These are phyloP conservation scores for Pseudomonodictys pantanalensis DNA, from an alignment of 495 filamentous ascomycete genomes.

Conservation along the genomic window DNA sequence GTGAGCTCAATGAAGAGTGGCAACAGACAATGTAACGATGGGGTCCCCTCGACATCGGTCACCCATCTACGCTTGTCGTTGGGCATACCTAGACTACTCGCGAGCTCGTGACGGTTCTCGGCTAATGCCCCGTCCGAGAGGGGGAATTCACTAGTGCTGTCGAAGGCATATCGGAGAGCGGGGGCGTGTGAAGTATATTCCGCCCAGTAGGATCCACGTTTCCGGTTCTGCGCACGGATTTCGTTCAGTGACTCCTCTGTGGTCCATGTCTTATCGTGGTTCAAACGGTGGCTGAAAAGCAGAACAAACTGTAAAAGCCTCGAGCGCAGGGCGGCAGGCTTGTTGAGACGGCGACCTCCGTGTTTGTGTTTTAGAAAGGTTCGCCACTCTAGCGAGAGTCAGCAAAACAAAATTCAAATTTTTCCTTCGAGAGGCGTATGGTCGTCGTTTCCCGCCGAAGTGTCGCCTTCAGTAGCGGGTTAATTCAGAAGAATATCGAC, in stretches of 20 bases:
- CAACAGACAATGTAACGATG: slow-evolving; percentile 45
- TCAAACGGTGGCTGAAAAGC: slow-evolving; percentile 25
- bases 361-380: slow-evolving; percentile 20
- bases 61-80: slow-evolving; percentile 21
- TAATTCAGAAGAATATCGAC: too few relatives aligned
- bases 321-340: slow-evolving; percentile 17
- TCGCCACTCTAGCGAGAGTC: slow-evolving; percentile 20
- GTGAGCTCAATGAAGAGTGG: slow-evolving; percentile 52
- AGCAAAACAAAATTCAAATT: background rate
- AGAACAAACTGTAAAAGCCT: slow-evolving; percentile 27
- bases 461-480: too few relatives aligned
- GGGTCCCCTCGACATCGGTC: slow-evolving; percentile 36
- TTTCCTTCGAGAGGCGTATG: too few relatives aligned
- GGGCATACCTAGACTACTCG: slow-evolving; percentile 10
- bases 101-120: slow-evolving; percentile 21
- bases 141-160: slow-evolving; percentile 23
- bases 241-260: slow-evolving; percentile 21
- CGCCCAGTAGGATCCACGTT: slow-evolving; percentile 6
- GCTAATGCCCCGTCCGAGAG: slow-evolving; percentile 17
- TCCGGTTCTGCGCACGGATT: slow-evolving; percentile 21
- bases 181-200: slow-evolving; percentile 16
- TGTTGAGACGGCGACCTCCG: slow-evolving; percentile 15
- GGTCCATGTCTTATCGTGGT: slow-evolving; percentile 26
- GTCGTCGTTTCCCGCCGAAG: too few relatives aligned
- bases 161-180: slow-evolving; percentile 20